A percentile compares a stretch with the other conserved stretches of the same genome.
These are phyloP conservation scores for Russula earlei DNA, from an alignment of 768 basidiomycete genomes.

Conservation along the genomic window DNA sequence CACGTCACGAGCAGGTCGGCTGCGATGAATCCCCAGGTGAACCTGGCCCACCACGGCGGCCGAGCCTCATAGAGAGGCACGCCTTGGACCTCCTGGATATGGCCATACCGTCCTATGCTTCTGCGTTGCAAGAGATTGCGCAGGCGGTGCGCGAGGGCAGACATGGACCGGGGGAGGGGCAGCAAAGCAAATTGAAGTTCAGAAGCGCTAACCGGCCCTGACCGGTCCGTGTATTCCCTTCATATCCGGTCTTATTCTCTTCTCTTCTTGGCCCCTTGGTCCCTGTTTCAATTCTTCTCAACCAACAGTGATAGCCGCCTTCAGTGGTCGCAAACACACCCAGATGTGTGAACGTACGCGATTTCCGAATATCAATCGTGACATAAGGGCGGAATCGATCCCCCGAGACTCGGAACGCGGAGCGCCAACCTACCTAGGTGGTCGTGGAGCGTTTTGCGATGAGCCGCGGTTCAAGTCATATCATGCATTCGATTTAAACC, in stretches of 20 bases:
- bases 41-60: conserved; percentile 16
- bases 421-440: background rate
- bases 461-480: background rate
- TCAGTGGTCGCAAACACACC: background rate
- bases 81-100: background rate
- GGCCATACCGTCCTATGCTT: conserved; percentile 1
- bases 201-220: too few species aligned
- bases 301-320: background rate
- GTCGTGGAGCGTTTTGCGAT: background rate
- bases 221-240: too few species aligned
- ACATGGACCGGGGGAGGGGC: background rate
- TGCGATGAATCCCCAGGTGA: conserved; percentile 18
- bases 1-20: conserved; percentile 20
- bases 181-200: too few species aligned
- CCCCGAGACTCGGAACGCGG: background rate
- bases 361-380: background rate
- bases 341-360: background rate
- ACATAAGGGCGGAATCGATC: background rate
- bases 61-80: conserved; percentile 14
- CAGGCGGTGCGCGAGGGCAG: conserved; percentile 1
- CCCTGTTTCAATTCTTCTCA: too few species aligned
- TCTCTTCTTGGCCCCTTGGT: too few species aligned
- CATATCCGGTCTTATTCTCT: too few species aligned
- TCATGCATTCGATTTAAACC: background rate
- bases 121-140: conserved; percentile 4